phyloP scores from a whole-genome alignment of 352 stramenopile species.

The Globisporangium nagaii region DNA sequence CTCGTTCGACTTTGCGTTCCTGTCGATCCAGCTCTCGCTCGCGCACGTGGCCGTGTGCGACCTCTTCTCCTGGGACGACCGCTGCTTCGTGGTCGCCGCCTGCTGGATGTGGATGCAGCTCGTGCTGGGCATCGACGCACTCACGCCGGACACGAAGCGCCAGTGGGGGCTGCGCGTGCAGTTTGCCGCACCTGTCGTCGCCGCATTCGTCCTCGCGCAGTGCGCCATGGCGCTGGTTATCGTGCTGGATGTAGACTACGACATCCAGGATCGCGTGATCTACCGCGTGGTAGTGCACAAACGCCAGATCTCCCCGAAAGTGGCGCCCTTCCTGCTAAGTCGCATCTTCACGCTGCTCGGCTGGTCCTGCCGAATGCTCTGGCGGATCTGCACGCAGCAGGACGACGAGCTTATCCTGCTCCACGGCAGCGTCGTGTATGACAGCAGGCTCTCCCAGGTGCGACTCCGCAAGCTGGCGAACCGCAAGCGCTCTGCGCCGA shows the following conservation, averaged over 20 bases:
- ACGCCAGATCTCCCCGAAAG: neutral
- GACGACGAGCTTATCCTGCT: neutral
- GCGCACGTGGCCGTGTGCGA: conserved; percentile 15
- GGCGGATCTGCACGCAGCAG: neutral
- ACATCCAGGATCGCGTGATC: neutral
- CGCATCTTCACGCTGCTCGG: conserved; percentile 2
- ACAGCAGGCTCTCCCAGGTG: conserved; percentile 1
- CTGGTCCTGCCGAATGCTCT: neutral
- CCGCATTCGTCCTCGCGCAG: neutral
- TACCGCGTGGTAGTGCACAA: neutral
- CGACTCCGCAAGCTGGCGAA: neutral
- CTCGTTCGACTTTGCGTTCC: conserved; percentile 32
- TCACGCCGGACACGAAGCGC: neutral
- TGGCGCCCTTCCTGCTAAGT: neutral
- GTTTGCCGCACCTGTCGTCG: neutral
- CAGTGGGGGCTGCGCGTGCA: neutral
- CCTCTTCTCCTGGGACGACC: conserved; percentile 14
- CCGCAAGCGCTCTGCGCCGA: neutral
- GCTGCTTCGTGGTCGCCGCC: neutral
- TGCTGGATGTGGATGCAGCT: neutral
- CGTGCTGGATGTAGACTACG: neutral
- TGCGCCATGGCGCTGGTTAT: neutral
- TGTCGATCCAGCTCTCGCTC: conserved; percentile 19
- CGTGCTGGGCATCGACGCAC: neutral
- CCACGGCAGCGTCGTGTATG: conserved; percentile 1